phyloP scores from a whole-genome alignment of 1,139 yeast genomes.

The Pichia sp. region DNA sequence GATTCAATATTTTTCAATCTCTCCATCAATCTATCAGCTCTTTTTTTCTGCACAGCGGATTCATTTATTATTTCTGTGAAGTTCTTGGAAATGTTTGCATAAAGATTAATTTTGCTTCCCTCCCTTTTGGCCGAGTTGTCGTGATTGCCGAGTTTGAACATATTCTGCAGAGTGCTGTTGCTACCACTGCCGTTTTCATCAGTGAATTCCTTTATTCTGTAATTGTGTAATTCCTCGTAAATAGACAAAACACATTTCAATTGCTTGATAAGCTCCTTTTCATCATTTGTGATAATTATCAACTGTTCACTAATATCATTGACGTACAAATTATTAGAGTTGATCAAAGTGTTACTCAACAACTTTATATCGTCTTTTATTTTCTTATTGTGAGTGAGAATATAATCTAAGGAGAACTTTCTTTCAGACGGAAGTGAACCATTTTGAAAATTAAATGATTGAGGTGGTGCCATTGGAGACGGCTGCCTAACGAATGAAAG shows the following conservation, averaged over 20 bases:
- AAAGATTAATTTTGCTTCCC: conserved; percentile 1
- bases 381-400: conserved; percentile 5
- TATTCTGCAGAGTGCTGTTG: neutral
- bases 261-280: conserved; percentile 5
- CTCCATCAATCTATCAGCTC: conserved; percentile 15
- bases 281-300: conserved; percentile 3
- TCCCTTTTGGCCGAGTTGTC: neutral
- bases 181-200: neutral
- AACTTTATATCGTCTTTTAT: conserved; percentile 1
- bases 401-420: conserved; percentile 9
- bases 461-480: neutral
- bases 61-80: conserved; percentile 16
- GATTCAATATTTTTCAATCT: conserved; percentile 21
- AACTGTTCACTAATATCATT: conserved; percentile 12
- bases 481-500: too few relatives aligned
- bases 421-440: neutral
- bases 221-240: conserved; percentile 7
- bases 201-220: neutral
- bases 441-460: too few relatives aligned
- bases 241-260: conserved; percentile 5
- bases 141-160: conserved; percentile 5
- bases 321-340: conserved; percentile 4
- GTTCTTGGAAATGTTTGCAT: conserved; percentile 23
- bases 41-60: conserved; percentile 10
- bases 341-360: conserved; percentile 7